A percentile compares a stretch with the other conserved stretches of the same genome.
Evolutionary conservation across 2,329 filamentous ascomycete genomes (phyloP).

Genomic region (Herpotrichia juniperi): DNA sequence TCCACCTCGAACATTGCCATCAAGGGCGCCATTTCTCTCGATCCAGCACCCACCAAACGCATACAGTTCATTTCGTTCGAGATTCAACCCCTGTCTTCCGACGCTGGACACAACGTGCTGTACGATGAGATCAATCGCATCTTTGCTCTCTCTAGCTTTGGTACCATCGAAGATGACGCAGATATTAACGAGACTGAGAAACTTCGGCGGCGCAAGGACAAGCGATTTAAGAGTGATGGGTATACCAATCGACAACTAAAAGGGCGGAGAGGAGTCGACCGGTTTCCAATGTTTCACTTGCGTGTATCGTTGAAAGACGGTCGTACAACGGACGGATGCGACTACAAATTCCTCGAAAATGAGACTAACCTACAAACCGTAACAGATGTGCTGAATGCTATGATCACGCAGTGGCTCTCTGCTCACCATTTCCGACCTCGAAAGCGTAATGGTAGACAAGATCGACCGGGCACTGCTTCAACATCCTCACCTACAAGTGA

Average conservation of each 20-base stretch:
- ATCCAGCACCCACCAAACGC: slow-evolving; percentile 72
- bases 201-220: slow-evolving; percentile 44
- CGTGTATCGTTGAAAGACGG: slow-evolving; percentile 58
- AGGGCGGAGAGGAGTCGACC: slow-evolving; percentile 71
- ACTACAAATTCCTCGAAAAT: slow-evolving; percentile 29
- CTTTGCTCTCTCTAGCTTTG: slow-evolving; percentile 80
- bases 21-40: slow-evolving; percentile 72
- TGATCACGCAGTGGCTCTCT: slow-evolving; percentile 76
- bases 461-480: slow-evolving; percentile 6
- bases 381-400: slow-evolving; percentile 68
- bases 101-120: slow-evolving; percentile 66
- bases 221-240: slow-evolving; percentile 53
- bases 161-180: slow-evolving; percentile 58
- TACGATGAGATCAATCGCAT: slow-evolving; percentile 80
- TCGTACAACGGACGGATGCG: slow-evolving; percentile 10
- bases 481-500: background rate
- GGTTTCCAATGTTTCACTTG: slow-evolving; percentile 91
- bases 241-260: slow-evolving; percentile 61
- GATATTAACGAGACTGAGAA: slow-evolving; percentile 45
- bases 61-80: slow-evolving; percentile 85
- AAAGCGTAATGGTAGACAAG: slow-evolving; percentile 25
- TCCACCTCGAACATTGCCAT: slow-evolving; percentile 67
- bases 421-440: slow-evolving; percentile 71
- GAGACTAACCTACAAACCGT: slow-evolving; percentile 58
- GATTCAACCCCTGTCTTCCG: slow-evolving; percentile 66